Conservation (phyloP, 2,329 filamentous ascomycete genomes). For the Sporothrix luriei region DNA sequence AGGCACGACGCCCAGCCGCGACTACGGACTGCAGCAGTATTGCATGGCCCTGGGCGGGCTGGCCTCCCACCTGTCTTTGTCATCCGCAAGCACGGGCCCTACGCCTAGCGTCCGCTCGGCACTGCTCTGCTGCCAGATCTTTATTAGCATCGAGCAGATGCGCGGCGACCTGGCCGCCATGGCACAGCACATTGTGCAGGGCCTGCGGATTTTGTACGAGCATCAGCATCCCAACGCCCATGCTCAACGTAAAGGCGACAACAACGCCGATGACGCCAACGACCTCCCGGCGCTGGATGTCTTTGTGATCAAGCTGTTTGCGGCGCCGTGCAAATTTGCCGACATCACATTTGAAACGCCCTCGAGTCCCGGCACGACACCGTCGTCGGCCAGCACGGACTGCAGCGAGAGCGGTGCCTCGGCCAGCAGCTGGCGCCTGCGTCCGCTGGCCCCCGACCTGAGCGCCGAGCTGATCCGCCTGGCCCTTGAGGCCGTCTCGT, state of each 20-base stretch:
- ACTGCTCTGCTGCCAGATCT: slow-evolving; percentile 51
- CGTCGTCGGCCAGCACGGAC: background rate
- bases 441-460: slow-evolving; percentile 3
- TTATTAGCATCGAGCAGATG: slow-evolving; percentile 53
- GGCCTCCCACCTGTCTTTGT: slow-evolving; percentile 43
- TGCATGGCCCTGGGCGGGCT: slow-evolving; percentile 47
- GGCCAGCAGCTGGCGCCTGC: background rate
- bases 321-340: slow-evolving; percentile 48
- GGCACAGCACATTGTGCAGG: slow-evolving; percentile 49
- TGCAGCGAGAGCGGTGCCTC: slow-evolving; percentile 1
- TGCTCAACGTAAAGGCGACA: too few species aligned
- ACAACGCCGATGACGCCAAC: too few species aligned
- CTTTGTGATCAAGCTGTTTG: slow-evolving; percentile 49
- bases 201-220: slow-evolving; percentile 50
- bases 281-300: slow-evolving; percentile 46
- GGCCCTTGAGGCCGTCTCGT: background rate
- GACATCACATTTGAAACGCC: background rate
- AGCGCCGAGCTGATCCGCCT: background rate
- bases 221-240: slow-evolving; percentile 36
- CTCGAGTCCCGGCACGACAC: background rate
- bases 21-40: slow-evolving; percentile 50
- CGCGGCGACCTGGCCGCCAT: slow-evolving; percentile 47
- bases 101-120: slow-evolving; percentile 43
- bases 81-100: slow-evolving; percentile 38
- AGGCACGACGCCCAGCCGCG: slow-evolving; percentile 39